These are phyloP conservation scores for Annulohypoxylon nitens DNA, from an alignment of 495 filamentous ascomycete genomes.

Conservation along the genomic window DNA sequence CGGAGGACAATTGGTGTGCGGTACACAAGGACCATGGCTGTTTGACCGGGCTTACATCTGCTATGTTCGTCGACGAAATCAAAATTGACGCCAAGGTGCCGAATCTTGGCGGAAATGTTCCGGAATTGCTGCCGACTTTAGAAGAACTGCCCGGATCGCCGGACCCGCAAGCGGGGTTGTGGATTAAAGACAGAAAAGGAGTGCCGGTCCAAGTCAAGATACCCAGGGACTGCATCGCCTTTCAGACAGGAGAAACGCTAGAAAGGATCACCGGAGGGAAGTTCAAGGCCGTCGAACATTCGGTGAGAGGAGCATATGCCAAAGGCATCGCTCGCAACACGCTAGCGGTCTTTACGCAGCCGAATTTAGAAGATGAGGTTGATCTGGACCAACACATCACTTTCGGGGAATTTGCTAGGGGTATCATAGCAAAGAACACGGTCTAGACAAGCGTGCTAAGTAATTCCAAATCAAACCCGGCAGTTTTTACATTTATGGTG, in stretches of 20 bases:
- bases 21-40: conserved; percentile 96
- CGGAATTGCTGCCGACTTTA: conserved; percentile 63
- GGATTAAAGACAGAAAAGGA: conserved; percentile 88
- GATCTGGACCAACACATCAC: conserved; percentile 75
- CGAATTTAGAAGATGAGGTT: conserved; percentile 89
- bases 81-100: conserved; percentile 59
- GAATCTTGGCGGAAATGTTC: conserved; percentile 46
- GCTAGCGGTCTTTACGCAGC: conserved; percentile 96
- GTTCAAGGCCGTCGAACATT: conserved; percentile 96
- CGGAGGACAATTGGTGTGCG: conserved; percentile 94
- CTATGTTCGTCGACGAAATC: conserved; percentile 94
- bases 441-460: conserved; percentile 46
- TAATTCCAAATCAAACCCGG: not conserved
- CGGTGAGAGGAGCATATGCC: conserved; percentile 77
- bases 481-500: not conserved
- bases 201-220: conserved; percentile 87
- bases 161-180: conserved; percentile 86
- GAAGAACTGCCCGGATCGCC: conserved; percentile 79
- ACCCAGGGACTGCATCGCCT: conserved; percentile 89
- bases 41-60: conserved; percentile 91
- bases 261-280: conserved; percentile 88
- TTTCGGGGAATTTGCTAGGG: conserved; percentile 91
- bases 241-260: conserved; percentile 94
- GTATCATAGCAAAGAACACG: conserved; percentile 85
- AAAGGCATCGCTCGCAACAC: conserved; percentile 86